Conservation (phyloP, 2,329 filamentous ascomycete genomes). For the Claviceps paspali region DNA sequence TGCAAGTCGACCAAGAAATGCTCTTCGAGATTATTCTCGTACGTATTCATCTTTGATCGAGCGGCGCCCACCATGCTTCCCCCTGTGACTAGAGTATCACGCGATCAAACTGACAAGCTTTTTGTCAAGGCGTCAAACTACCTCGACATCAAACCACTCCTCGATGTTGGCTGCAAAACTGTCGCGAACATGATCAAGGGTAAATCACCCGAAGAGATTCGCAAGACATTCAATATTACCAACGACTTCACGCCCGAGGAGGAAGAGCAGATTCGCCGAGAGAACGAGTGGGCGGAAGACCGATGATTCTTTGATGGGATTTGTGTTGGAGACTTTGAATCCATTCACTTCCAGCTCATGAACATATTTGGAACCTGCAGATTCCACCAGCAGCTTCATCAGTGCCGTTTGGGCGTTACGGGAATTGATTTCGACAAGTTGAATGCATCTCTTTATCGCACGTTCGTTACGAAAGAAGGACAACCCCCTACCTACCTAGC, state of each 20-base stretch:
- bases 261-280: constrained; percentile 89
- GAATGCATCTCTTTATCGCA: constrained; percentile 5
- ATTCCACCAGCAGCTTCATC: neutral
- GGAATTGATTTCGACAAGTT: constrained; percentile 6
- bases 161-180: constrained; percentile 92
- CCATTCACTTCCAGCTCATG: neutral
- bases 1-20: constrained; percentile 99
- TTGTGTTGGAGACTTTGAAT: neutral
- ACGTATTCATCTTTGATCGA: constrained; percentile 21
- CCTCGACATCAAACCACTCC: constrained; percentile 93
- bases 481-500: too few species aligned
- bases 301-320: constrained; percentile 30
- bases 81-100: neutral
- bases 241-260: constrained; percentile 99
- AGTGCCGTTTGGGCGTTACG: constrained; percentile 10
- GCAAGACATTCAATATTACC: constrained; percentile 99
- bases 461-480: neutral
- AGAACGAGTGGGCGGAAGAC: constrained; percentile 87
- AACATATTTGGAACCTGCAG: neutral
- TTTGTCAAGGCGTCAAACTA: constrained; percentile 77
- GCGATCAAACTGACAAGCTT: neutral
- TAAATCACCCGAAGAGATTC: constrained; percentile 97
- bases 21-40: constrained; percentile 97
- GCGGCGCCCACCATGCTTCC: neutral
- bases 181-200: constrained; percentile 99